Conservation (phyloP, 495 filamentous ascomycete genomes). For the Aspergillus asperescens region DNA sequence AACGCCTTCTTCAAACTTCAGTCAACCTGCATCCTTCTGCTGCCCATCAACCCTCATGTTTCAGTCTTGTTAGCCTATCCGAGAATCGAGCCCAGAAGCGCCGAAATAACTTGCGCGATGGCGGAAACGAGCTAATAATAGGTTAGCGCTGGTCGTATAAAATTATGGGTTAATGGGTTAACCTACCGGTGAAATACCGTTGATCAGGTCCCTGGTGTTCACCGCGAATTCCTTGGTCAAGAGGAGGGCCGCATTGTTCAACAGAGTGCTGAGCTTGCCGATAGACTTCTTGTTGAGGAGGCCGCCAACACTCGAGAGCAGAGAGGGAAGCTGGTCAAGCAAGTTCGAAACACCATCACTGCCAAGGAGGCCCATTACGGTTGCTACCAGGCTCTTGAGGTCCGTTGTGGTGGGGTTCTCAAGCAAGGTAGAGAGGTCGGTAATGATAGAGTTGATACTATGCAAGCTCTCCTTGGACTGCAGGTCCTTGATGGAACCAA, state of each 20-base stretch:
- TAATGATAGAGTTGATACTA: conserved; percentile 10
- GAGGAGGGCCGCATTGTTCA: conserved; percentile 6
- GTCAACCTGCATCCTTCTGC: not conserved
- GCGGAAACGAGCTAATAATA: conserved; percentile 9
- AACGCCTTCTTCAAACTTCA: no score
- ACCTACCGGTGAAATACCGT: conserved; percentile 15
- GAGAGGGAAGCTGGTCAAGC: conserved; percentile 5
- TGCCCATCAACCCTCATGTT: not conserved
- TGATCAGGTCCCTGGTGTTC: conserved; percentile 11
- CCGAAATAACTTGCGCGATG: conserved; percentile 14
- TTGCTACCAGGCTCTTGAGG: conserved; percentile 9
- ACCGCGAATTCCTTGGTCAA: conserved; percentile 8
- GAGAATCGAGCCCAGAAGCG: conserved; percentile 5
- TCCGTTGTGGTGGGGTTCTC: conserved; percentile 5
- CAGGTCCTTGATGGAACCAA: conserved; percentile 8
- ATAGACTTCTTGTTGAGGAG: conserved; percentile 5
- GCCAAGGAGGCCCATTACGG: conserved; percentile 2
- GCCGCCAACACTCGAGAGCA: conserved; percentile 5
- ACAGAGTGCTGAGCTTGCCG: conserved; percentile 4
- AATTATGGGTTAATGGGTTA: no score
- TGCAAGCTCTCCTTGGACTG: conserved; percentile 15
- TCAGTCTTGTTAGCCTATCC: not conserved
- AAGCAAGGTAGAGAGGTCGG: not conserved
- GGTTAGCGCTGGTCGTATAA: not conserved
- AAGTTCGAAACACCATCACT: conserved; percentile 2